Evolutionary conservation across 2,329 filamentous ascomycete genomes (phyloP).

Genomic region (Penicillium frequentans): DNA sequence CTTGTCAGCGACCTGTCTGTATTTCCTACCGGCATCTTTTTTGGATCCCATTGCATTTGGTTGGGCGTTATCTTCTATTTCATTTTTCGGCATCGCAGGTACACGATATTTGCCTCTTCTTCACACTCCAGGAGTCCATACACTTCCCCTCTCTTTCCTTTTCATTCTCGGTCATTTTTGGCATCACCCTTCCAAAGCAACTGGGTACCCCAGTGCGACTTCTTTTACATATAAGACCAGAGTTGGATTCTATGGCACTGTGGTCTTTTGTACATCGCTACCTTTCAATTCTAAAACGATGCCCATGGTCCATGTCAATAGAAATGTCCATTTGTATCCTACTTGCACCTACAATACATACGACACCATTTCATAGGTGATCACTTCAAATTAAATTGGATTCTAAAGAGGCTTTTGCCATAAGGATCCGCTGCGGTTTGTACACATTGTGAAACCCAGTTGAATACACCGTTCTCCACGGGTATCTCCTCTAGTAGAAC

Average conservation of each 20-base stretch:
- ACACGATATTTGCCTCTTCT: conserved; percentile 3
- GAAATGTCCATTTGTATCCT: background rate
- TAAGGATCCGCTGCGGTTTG: too few species aligned
- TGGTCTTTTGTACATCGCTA: background rate
- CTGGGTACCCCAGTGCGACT: background rate
- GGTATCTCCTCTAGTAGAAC: too few species aligned
- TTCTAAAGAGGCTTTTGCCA: background rate
- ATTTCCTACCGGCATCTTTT: conserved; percentile 8
- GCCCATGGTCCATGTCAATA: background rate
- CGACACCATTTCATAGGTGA: too few species aligned
- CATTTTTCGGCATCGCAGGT: conserved; percentile 4
- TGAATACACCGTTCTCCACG: too few species aligned
- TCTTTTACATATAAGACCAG: background rate
- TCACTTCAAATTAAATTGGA: too few species aligned
- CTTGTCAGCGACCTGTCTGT: conserved; percentile 14
- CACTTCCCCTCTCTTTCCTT: background rate
- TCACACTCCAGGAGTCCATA: background rate
- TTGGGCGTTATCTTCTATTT: conserved; percentile 11
- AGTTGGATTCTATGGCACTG: background rate
- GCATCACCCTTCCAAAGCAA: background rate
- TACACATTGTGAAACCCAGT: too few species aligned
- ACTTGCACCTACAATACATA: background rate
- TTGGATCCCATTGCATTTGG: conserved; percentile 12
- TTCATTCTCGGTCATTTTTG: background rate
- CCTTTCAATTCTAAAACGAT: background rate